Base-by-base conservation (phyloP, 768 basidiomycete species). In the Naematelia encephala region DNA sequence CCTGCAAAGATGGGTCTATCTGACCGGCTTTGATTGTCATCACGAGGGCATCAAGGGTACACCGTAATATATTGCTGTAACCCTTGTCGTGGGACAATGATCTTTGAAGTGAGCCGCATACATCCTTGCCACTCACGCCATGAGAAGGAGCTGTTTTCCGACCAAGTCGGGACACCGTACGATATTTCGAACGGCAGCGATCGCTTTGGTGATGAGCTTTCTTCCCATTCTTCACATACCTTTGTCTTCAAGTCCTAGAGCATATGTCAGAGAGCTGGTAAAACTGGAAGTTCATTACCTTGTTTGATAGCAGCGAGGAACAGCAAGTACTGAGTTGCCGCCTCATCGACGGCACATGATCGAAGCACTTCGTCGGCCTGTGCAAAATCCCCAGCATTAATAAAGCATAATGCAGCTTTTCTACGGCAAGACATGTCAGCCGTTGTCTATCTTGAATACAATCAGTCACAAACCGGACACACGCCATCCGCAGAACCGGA, bases 261-360 rank as follows among this genome's bases (percentile, higher is more conserved):
- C n/a, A n/a, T n/a, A n/a, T n/a, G n/a, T n/a, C n/a, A n/a, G n/a
- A n/a, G n/a, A n/a, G n/a, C n/a, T n/a, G n/a, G n/a, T n/a, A n/a
- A n/a, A n/a, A n/a, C n/a, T n/a, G n/a, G n/a, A n/a, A 5, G 12
- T 22, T 4, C 5, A 54, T 51, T 22, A 62, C 61, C 42, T 28
- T 48, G 47, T 8, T 55, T n/a, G 21, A 50, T 22, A 8, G 62
- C 57, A 21, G 55, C 30, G n/a, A 63, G 48, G 26, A 63, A 63
- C 19, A 51, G 34, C 12, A 63, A 27, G 28, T 63, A 56, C 13
- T 56, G 54, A 16, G 57, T 63, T 11, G 57, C 25, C 1, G 62
- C 62, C 39, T 59, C 54, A 0, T 27, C 11, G 0, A 34, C 34
- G 0, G 57, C 34, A 44, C 62, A 59, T 10, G 46, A 39, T 22